Conservation (phyloP, 139 green algal genomes). For the Limnomonas spitsbergensis region DNA sequence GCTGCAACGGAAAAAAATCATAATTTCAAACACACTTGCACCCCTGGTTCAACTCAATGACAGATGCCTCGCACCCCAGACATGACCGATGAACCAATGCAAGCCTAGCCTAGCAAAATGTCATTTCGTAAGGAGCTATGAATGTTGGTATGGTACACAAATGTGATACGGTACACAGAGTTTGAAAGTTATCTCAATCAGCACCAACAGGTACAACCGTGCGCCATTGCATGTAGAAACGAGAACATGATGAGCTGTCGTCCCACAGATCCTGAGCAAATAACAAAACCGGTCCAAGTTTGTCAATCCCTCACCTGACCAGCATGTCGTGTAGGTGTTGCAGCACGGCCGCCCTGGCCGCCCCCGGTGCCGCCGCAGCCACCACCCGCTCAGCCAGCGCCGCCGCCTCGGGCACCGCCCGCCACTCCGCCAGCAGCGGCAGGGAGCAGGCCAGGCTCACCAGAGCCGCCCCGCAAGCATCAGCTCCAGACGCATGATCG, state of each 20-base stretch:
- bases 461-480: neutral
- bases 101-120: neutral
- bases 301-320: neutral
- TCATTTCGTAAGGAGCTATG: neutral
- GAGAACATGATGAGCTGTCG: too few relatives aligned
- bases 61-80: too few relatives aligned
- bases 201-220: neutral
- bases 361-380: neutral
- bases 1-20: too few relatives aligned
- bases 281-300: too few relatives aligned
- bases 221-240: neutral
- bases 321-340: neutral
- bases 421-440: neutral
- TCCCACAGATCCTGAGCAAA: too few relatives aligned
- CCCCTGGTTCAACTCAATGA: too few relatives aligned
- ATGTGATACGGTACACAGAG: too few relatives aligned
- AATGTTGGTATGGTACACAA: neutral
- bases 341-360: neutral
- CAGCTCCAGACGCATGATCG: too few relatives aligned
- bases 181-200: too few relatives aligned
- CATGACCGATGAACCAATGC: neutral
- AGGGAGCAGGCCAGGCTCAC: neutral
- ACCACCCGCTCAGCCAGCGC: neutral
- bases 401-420: neutral
- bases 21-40: too few relatives aligned